Conservation (phyloP, 2,329 filamentous ascomycete species). For the Aspergillaceae sp. region DNA sequence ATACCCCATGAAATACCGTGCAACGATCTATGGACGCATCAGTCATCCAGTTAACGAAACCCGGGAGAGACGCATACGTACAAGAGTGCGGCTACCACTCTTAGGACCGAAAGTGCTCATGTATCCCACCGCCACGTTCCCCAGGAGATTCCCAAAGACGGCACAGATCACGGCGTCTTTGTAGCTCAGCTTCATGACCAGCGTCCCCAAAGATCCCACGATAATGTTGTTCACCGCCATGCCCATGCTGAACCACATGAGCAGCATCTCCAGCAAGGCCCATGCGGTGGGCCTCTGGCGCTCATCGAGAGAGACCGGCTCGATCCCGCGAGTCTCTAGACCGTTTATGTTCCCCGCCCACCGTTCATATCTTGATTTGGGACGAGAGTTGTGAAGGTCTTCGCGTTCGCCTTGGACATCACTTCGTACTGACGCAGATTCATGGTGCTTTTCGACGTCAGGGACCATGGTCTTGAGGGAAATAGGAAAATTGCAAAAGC, state of each 20-base stretch:
- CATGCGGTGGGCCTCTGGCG: slow-evolving; percentile 14
- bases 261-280: slow-evolving; percentile 15
- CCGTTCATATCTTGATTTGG: slow-evolving; percentile 4
- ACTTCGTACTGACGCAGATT: slow-evolving; percentile 9
- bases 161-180: slow-evolving; percentile 32
- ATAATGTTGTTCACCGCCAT: slow-evolving; percentile 29
- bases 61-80: slow-evolving; percentile 11
- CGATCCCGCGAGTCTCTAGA: slow-evolving; percentile 12
- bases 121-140: slow-evolving; percentile 29
- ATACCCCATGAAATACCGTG: slow-evolving; percentile 38
- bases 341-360: slow-evolving; percentile 7
- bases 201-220: slow-evolving; percentile 34
- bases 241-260: slow-evolving; percentile 5
- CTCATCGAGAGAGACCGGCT: slow-evolving; percentile 12
- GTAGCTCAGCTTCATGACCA: slow-evolving; percentile 33
- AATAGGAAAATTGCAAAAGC: neutral
- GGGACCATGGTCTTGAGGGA: slow-evolving; percentile 7
- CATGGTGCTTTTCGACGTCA: slow-evolving; percentile 14
- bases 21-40: slow-evolving; percentile 25
- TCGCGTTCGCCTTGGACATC: slow-evolving; percentile 10
- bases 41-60: neutral
- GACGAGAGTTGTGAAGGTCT: slow-evolving; percentile 5
- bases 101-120: slow-evolving; percentile 35
- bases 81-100: slow-evolving; percentile 38
- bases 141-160: slow-evolving; percentile 29